These are phyloP conservation scores for Zygoascus ofunaensis DNA, from an alignment of 805 yeast species.

Conservation along the genomic window DNA sequence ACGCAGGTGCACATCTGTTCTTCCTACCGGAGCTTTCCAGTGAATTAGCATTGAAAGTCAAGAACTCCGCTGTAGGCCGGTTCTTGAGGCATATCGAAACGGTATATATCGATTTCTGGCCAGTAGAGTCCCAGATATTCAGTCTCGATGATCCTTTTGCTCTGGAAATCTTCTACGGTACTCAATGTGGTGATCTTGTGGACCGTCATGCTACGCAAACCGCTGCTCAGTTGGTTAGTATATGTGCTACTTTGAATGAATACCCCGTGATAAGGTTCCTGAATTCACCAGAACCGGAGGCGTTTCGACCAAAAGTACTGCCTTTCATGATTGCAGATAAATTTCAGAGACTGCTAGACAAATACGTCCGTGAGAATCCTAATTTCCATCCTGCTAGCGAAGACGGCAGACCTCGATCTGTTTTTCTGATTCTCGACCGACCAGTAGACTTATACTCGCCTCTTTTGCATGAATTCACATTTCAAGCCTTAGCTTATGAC, in stretches of 20 bases:
- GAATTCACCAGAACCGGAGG: slow-evolving; percentile 40
- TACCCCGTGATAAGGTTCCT: slow-evolving; percentile 78
- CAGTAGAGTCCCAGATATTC: slow-evolving; percentile 64
- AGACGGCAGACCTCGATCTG: slow-evolving; percentile 54
- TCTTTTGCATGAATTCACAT: slow-evolving; percentile 77
- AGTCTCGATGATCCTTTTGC: slow-evolving; percentile 54
- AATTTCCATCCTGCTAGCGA: slow-evolving; percentile 46
- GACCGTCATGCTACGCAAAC: slow-evolving; percentile 47
- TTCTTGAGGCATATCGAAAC: slow-evolving; percentile 29
- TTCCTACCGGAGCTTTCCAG: slow-evolving; percentile 49
- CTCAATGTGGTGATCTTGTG: slow-evolving; percentile 52
- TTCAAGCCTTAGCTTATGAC: slow-evolving; percentile 89
- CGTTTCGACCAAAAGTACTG: slow-evolving; percentile 46
- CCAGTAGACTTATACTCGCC: slow-evolving; percentile 79
- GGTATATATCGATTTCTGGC: slow-evolving; percentile 44
- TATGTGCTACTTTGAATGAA: slow-evolving; percentile 76
- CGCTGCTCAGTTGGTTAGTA: slow-evolving; percentile 55
- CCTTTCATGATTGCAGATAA: slow-evolving; percentile 63
- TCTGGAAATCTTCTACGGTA: slow-evolving; percentile 64
- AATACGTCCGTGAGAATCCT: slow-evolving; percentile 59
- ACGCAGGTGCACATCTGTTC: slow-evolving; percentile 62
- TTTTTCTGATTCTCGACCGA: slow-evolving; percentile 72
- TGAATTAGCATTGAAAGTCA: slow-evolving; percentile 18
- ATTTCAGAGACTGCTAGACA: slow-evolving; percentile 64
- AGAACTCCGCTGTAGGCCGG: slow-evolving; percentile 21